A percentile compares a stretch with the other conserved stretches of the same genome.
Evolutionary conservation across 768 basidiomycete genomes (phyloP).

Genomic region (Albatrellus ellisii): DNA sequence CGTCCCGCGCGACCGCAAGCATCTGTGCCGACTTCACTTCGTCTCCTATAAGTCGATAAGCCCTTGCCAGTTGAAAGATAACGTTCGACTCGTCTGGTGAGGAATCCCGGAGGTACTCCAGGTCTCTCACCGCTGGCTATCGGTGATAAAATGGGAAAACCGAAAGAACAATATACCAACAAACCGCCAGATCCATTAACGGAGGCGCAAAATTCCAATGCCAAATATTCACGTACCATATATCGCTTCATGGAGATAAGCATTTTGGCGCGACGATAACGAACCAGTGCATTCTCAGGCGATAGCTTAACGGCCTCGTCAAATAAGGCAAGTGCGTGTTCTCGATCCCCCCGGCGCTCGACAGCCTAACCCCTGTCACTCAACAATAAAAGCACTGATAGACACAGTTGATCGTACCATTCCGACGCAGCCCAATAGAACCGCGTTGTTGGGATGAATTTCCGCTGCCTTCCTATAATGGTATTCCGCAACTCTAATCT

Average conservation of each 20-base stretch:
- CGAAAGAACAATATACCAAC: too few species aligned
- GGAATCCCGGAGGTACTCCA: conserved; percentile 65
- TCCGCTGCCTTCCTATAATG: conserved; percentile 87
- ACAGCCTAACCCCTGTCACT: conserved; percentile 45
- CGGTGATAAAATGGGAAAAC: conserved; percentile 1
- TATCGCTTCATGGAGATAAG: conserved; percentile 77
- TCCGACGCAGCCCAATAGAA: conserved; percentile 92
- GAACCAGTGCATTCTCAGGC: conserved; percentile 84
- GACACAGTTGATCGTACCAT: conserved; percentile 50
- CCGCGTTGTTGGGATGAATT: conserved; percentile 91
- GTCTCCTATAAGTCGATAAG: conserved; percentile 74
- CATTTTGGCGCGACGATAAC: conserved; percentile 89
- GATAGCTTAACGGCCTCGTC: conserved; percentile 67
- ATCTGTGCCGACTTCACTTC: conserved; percentile 68
- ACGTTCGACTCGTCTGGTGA: conserved; percentile 97
- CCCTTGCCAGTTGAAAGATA: conserved; percentile 88
- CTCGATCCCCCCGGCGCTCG: conserved; percentile 71
- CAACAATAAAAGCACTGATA: conserved; percentile 2
- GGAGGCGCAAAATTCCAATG: conserved; percentile 7
- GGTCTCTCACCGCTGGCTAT: conserved; percentile 70
- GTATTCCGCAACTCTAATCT: conserved; percentile 87
- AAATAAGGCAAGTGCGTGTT: conserved; percentile 66
- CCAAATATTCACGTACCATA: conserved; percentile 39
- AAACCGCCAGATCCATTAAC: conserved; percentile 12
- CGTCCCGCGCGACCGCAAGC: conserved; percentile 85